These are phyloP conservation scores for Dissophora ornata DNA, from an alignment of 192 early-diverging fungal species.

Conservation along the genomic window DNA sequence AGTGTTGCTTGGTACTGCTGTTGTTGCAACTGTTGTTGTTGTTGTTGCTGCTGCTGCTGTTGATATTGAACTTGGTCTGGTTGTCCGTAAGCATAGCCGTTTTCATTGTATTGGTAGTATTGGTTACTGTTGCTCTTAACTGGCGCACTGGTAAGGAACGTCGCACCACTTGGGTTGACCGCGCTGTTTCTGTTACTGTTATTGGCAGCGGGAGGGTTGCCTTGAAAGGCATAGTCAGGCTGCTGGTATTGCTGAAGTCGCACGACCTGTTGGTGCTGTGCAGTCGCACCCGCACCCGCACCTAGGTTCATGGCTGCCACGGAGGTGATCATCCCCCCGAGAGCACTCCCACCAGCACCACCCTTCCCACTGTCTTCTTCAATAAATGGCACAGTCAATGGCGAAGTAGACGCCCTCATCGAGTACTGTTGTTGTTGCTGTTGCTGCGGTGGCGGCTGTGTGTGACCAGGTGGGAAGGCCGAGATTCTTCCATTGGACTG, in stretches of 20 bases:
- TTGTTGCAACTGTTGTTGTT: conserved; percentile 18
- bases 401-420: conserved; percentile 12
- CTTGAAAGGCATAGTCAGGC: conserved; percentile 1
- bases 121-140: conserved; percentile 1
- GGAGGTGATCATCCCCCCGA: conserved; percentile 13
- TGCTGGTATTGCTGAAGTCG: conserved; percentile 14
- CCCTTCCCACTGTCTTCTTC: conserved; percentile 16
- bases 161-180: neutral
- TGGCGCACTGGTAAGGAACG: neutral
- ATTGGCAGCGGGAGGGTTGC: neutral
- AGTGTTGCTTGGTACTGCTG: conserved; percentile 12
- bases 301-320: conserved; percentile 11
- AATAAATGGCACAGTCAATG: conserved; percentile 12
- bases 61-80: conserved; percentile 10
- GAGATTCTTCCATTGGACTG: conserved; percentile 23
- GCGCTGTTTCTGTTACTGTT: conserved; percentile 20
- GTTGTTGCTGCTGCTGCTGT: conserved; percentile 23
- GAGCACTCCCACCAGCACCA: neutral
- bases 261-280: conserved; percentile 14
- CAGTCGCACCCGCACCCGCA: neutral
- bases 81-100: neutral
- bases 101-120: conserved; percentile 6
- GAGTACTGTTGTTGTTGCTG: conserved; percentile 16
- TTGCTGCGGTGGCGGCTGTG: conserved; percentile 8
- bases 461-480: conserved; percentile 3